phyloP scores from a whole-genome alignment of 345 rosid genomes.

The Salix purpurea region DNA sequence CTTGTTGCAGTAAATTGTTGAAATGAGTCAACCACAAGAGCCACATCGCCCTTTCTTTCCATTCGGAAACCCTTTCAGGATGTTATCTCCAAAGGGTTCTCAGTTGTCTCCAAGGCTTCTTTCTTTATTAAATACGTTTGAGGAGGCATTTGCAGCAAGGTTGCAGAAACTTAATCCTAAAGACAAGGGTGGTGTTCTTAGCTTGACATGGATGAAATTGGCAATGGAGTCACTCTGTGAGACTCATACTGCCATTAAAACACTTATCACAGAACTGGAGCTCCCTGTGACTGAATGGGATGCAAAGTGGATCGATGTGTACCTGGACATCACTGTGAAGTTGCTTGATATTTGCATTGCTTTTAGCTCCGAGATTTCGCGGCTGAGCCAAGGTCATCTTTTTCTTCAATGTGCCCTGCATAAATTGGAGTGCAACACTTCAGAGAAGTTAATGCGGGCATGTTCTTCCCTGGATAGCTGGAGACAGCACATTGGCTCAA shows the following conservation, averaged over 20 bases:
- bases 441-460: conserved; percentile 46
- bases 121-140: conserved; percentile 50
- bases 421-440: conserved; percentile 47
- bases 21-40: conserved; percentile 82
- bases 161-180: conserved; percentile 58
- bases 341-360: conserved; percentile 74
- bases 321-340: conserved; percentile 81
- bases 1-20: conserved; percentile 31
- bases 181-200: conserved; percentile 56
- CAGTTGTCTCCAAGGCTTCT: conserved; percentile 53
- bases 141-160: conserved; percentile 57
- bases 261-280: conserved; percentile 65
- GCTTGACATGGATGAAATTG: conserved; percentile 74
- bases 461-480: conserved; percentile 68
- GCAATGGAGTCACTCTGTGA: conserved; percentile 77
- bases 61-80: conserved; percentile 84
- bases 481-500: conserved; percentile 60
- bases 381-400: conserved; percentile 77
- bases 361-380: conserved; percentile 71
- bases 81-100: conserved; percentile 69
- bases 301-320: conserved; percentile 85
- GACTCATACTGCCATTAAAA: conserved; percentile 59
- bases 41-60: conserved; percentile 67
- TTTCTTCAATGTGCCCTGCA: conserved; percentile 64
- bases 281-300: conserved; percentile 87